Conservation (phyloP, 1,284 basidiomycete genomes). For the Cryptococcus maquisensis region DNA sequence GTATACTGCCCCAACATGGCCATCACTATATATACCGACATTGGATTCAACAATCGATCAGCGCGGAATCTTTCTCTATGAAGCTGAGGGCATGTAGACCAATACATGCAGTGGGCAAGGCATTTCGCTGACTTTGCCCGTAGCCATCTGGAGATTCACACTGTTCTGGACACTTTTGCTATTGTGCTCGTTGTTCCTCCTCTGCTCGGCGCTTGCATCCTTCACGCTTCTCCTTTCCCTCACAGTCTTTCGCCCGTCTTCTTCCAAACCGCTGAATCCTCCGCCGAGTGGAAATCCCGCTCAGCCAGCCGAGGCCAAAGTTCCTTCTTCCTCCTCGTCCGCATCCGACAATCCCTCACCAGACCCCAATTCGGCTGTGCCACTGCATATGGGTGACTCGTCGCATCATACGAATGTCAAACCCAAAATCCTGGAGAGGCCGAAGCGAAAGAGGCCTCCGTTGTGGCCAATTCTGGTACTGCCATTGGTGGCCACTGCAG, state of each 20-base stretch:
- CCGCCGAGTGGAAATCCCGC: background rate
- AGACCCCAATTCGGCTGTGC: background rate
- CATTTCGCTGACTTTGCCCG: no score
- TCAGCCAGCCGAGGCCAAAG: background rate
- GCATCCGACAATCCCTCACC: background rate
- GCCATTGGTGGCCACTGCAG: slow-evolving; percentile 28
- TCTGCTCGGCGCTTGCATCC: slow-evolving; percentile 64
- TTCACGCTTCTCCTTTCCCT: slow-evolving; percentile 66
- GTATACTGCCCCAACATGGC: slow-evolving; percentile 49
- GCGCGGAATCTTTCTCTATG: slow-evolving; percentile 44
- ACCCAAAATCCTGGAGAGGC: background rate
- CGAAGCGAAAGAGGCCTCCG: slow-evolving; percentile 27
- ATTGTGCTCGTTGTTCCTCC: slow-evolving; percentile 63
- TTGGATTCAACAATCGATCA: slow-evolving; percentile 39
- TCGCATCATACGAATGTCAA: background rate
- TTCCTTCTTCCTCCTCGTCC: background rate
- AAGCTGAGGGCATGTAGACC: slow-evolving; percentile 44
- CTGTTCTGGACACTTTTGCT: slow-evolving; percentile 78
- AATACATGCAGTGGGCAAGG: background rate
- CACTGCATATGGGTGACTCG: no score
- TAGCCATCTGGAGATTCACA: slow-evolving; percentile 77
- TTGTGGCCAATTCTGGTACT: slow-evolving; percentile 37
- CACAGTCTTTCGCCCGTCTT: slow-evolving; percentile 47
- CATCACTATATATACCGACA: slow-evolving; percentile 54
- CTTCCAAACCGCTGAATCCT: background rate